Base-by-base conservation (phyloP, 306 rosid genomes). In the Castanea crenata region DNA sequence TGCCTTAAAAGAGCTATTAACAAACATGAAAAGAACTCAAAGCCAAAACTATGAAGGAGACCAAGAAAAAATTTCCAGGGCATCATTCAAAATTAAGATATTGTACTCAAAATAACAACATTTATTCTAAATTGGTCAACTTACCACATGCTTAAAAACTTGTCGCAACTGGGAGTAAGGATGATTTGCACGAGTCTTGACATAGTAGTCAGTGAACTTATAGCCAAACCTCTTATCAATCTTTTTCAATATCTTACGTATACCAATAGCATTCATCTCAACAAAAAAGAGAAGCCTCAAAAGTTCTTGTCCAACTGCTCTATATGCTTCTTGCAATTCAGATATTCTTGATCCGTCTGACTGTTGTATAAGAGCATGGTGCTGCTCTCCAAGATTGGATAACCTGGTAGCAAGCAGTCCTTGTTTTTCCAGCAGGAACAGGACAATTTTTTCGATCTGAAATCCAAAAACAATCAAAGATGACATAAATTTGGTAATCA, bases 81-180 rank as follows among this genome's bases (percentile, higher is more conserved):
- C 19, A 18, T 32, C 2, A 31, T 64, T 9, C 34, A 16, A 27
- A 63, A 29, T 27, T 27, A 63, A 63, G 69, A 63, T 5, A 25
- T 1, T 34, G 18, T 27, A 16, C 20, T 16, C 20, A 64, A 29
- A 29, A 31, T 16, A 64, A 29, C 18, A 29, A 64, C 18, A 64
- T 64, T 59, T 64, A 32, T 76, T 82, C 77, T 44, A 83, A 84
- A 64, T 35, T 73, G 74, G 71, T 79, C 74, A 87, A 69, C 78
- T 90, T 91, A 95, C 99, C 98, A 96, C 99, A 84, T 96, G 99
- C 88, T 96, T 96, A 87, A 90, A 96, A 77, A 96, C 97, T 96
- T 96, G 99, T 76, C 89, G 99, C 81, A 96, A 89, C 87, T 93
- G 99, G 31, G 99, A 96, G 87, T 91, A 96, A 52, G 99, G 99